Evolutionary conservation across 495 filamentous ascomycete species (phyloP).

Genomic region (Lindgomyces ingoldianus): DNA sequence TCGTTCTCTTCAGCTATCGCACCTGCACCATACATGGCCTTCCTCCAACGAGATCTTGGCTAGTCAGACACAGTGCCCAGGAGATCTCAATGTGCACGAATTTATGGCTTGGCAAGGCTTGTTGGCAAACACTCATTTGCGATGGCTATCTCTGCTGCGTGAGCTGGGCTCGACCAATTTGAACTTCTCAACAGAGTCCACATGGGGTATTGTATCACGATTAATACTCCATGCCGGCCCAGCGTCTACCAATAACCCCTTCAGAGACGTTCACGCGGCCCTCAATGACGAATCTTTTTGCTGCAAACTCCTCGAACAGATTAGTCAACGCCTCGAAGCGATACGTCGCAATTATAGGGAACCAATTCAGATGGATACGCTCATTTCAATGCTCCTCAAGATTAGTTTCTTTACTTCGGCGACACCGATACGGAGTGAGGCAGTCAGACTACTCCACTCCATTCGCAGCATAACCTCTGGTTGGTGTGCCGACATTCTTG

Average conservation of each 20-base stretch:
- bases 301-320: slow-evolving; percentile 46
- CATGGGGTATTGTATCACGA: slow-evolving; percentile 46
- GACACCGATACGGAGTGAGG: slow-evolving; percentile 33
- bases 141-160: slow-evolving; percentile 53
- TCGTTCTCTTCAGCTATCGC: slow-evolving; percentile 22
- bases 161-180: slow-evolving; percentile 57
- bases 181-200: slow-evolving; percentile 55
- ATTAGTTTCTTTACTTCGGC: slow-evolving; percentile 32
- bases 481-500: slow-evolving; percentile 47
- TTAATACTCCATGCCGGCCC: slow-evolving; percentile 55
- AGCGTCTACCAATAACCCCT: slow-evolving; percentile 31
- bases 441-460: slow-evolving; percentile 33
- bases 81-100: slow-evolving; percentile 51
- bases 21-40: slow-evolving; percentile 41
- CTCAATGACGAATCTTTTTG: slow-evolving; percentile 54
- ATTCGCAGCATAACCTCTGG: slow-evolving; percentile 30
- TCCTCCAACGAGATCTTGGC: slow-evolving; percentile 60
- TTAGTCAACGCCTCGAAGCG: slow-evolving; percentile 46
- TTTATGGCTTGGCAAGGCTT: slow-evolving; percentile 56
- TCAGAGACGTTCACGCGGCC: slow-evolving; percentile 49
- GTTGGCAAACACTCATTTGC: slow-evolving; percentile 47
- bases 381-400: slow-evolving; percentile 50
- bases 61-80: slow-evolving; percentile 53
- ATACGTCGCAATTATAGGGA: slow-evolving; percentile 58
- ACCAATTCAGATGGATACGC: slow-evolving; percentile 50